Percentiles rank a stretch among this genome's conserved stretches.
These are phyloP conservation scores for Lentithecium fluviatile DNA, from an alignment of 495 filamentous ascomycete genomes.

Conservation along the genomic window DNA sequence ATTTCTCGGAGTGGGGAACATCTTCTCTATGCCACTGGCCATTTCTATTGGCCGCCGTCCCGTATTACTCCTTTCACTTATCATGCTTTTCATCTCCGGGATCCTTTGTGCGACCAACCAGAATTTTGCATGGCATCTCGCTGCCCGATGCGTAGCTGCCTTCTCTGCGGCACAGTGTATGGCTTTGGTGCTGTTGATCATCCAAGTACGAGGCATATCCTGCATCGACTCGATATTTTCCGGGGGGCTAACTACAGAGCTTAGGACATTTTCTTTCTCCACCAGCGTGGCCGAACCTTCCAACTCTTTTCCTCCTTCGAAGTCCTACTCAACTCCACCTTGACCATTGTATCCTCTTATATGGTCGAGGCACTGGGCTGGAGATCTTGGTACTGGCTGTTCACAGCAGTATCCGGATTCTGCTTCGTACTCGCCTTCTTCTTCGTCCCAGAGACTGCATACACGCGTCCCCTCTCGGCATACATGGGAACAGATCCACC, in stretches of 20 bases:
- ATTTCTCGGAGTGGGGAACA: slow-evolving; percentile 46
- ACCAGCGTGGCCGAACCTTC: slow-evolving; percentile 42
- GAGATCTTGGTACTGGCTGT: slow-evolving; percentile 45
- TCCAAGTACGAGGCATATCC: slow-evolving; percentile 43
- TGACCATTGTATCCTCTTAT: slow-evolving; percentile 41
- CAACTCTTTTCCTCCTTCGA: slow-evolving; percentile 43
- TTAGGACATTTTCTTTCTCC: slow-evolving; percentile 45
- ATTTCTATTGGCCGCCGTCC: slow-evolving; percentile 46
- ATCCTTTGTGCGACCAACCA: slow-evolving; percentile 16
- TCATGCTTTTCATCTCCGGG: slow-evolving; percentile 30
- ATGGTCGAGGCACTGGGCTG: slow-evolving; percentile 44
- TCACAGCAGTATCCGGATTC: slow-evolving; percentile 35
- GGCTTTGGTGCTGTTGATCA: slow-evolving; percentile 46
- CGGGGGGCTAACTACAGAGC: neutral
- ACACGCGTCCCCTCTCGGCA: slow-evolving; percentile 15
- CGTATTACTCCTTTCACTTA: slow-evolving; percentile 41
- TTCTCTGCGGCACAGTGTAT: slow-evolving; percentile 43
- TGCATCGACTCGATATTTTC: neutral
- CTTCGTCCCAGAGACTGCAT: slow-evolving; percentile 25
- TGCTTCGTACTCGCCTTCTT: slow-evolving; percentile 10
- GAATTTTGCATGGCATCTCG: slow-evolving; percentile 29
- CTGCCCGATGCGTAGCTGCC: slow-evolving; percentile 39
- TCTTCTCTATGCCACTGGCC: slow-evolving; percentile 48
- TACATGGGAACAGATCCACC: slow-evolving; percentile 4
- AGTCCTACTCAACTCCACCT: slow-evolving; percentile 38